Base-by-base conservation (phyloP, 768 basidiomycete genomes). In the Daedaleopsis nitida region DNA sequence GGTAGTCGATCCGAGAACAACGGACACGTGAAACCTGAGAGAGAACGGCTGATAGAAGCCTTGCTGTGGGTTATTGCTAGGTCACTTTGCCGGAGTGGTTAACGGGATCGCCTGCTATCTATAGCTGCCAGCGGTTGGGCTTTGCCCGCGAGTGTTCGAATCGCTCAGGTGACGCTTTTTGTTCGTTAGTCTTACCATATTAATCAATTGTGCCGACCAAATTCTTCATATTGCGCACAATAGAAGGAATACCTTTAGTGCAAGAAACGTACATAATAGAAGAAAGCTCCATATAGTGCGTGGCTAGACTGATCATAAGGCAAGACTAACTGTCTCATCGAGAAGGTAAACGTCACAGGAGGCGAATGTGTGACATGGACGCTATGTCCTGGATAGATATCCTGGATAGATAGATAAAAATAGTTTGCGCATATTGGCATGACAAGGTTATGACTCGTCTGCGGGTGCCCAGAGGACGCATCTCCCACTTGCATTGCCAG, bases 81-180 rank as follows among this genome's bases (percentile, higher is more conserved):
- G 87, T 89, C 87, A 89, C 89, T 90, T 91, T 92, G 89, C 89
- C 89, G 89, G 89, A 92, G 90, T 91, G 89, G 89, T 92, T 91
- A 91, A 90, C 76, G 76, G 76, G 75, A 75, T 77, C 75, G 76
- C 76, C 75, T 77, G 76, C 76, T 78, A 78, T 67, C 73, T 55
- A 61, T 67, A 65, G 66, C 65, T 70, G 66, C 54, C 48, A 83
- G 81, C 81, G 81, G 80, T 81, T 82, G 81, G 76, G 79, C 82
- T 82, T 80, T 83, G 81, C 79, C 76, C 81, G 81, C 81, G 81
- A 74, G 81, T 80, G 82, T 82, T 82, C 82, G 81, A 82, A 82
- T 82, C 81, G 80, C 81, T 74, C 79, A 83, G 81, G 81, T 81
- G 80, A 81, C 81, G 81, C 47, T 73, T 75, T 80, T 73, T 48